Evolutionary conservation across 768 basidiomycete species (phyloP).

Genomic region (Lentinus tigrinus): DNA sequence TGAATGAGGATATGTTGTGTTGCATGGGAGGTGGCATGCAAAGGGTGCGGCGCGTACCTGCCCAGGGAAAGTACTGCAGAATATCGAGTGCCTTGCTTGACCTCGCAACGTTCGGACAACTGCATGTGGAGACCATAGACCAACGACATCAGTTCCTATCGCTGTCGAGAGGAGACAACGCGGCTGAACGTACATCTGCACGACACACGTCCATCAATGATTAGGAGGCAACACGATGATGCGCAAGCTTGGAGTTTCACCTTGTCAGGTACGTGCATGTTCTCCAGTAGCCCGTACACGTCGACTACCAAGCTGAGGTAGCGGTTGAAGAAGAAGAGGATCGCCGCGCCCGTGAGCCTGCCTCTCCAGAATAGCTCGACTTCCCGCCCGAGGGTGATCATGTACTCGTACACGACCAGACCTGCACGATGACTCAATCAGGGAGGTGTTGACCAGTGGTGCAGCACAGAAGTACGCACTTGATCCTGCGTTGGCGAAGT

Average conservation of each 20-base stretch:
- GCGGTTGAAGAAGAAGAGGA: constrained; percentile 8
- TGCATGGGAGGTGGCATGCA: background rate
- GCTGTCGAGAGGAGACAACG: no score
- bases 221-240: background rate
- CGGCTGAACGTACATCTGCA: background rate
- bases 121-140: background rate
- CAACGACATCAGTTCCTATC: background rate
- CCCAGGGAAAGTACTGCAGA: background rate
- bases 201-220: background rate
- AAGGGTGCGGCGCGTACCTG: background rate
- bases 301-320: background rate
- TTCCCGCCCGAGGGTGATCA: constrained; percentile 7
- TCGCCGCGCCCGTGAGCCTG: constrained; percentile 6
- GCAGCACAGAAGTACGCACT: background rate
- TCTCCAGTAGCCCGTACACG: background rate
- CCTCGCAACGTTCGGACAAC: background rate
- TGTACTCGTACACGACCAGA: constrained; percentile 4
- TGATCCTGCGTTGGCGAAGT: background rate
- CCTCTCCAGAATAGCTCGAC: constrained; percentile 7
- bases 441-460: no score
- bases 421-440: background rate
- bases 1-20: background rate
- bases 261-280: background rate
- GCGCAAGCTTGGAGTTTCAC: background rate
- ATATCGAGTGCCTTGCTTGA: background rate